Evolutionary conservation across 2,329 filamentous ascomycete genomes (phyloP).

Genomic region (Alternaria ethzedia): DNA sequence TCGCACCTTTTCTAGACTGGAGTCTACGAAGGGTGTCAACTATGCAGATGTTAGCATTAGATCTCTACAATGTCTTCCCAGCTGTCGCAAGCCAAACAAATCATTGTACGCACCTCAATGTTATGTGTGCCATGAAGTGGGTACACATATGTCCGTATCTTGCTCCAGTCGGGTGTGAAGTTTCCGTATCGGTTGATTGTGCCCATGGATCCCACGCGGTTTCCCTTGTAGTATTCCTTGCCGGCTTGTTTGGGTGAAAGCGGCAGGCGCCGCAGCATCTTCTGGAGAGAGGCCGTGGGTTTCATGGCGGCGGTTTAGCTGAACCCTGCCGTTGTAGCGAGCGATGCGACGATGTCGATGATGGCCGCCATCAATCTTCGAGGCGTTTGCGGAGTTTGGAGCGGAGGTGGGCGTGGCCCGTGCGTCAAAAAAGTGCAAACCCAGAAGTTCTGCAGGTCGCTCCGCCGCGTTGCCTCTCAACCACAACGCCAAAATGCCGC

Average conservation of each 20-base stretch:
- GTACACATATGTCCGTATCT: slow-evolving; percentile 89
- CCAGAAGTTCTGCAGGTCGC: neutral
- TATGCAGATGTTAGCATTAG: slow-evolving; percentile 43
- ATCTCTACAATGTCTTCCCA: neutral
- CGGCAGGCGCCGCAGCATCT: slow-evolving; percentile 74
- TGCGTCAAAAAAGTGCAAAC: slow-evolving; percentile 22
- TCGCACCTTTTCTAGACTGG: slow-evolving; percentile 57
- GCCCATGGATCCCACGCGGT: slow-evolving; percentile 85
- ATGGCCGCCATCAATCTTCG: neutral
- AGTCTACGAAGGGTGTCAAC: slow-evolving; percentile 81
- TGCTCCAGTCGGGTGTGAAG: slow-evolving; percentile 82
- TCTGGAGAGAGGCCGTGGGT: slow-evolving; percentile 70
- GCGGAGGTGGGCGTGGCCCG: slow-evolving; percentile 24
- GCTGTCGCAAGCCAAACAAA: neutral
- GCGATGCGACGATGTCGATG: slow-evolving; percentile 4
- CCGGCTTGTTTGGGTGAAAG: slow-evolving; percentile 93
- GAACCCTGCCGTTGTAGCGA: neutral
- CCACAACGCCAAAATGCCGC: slow-evolving; percentile 49
- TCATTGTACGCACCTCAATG: slow-evolving; percentile 25
- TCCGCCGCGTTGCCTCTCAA: neutral
- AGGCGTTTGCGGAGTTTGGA: slow-evolving; percentile 22
- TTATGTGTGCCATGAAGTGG: slow-evolving; percentile 69
- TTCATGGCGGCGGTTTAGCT: slow-evolving; percentile 59
- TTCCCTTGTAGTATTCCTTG: slow-evolving; percentile 98
- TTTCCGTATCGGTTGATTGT: slow-evolving; percentile 81